A percentile compares a stretch with the other conserved stretches of the same genome.
These are phyloP conservation scores for Fraxinus quadrangulata DNA, from an alignment of 257 asterid species.

Conservation along the genomic window DNA sequence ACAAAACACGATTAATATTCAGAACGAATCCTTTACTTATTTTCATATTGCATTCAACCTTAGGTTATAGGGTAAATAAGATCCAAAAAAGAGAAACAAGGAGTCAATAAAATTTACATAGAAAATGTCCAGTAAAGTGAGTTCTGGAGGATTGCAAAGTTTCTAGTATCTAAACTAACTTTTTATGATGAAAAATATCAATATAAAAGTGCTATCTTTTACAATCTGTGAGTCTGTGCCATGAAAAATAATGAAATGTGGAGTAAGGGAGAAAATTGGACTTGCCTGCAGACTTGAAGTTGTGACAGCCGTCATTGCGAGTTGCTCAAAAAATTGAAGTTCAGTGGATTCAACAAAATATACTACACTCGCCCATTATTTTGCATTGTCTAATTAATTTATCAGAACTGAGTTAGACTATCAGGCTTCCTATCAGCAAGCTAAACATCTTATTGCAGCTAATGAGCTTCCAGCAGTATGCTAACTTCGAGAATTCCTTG, in stretches of 20 bases:
- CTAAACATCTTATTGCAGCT: not conserved
- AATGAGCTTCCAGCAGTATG: not conserved
- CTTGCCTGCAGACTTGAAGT: not conserved
- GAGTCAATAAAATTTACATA: not conserved
- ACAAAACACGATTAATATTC: not conserved
- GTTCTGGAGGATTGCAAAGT: not conserved
- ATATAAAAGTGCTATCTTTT: not conserved
- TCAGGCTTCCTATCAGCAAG: not conserved
- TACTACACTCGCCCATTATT: not conserved
- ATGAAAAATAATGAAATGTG: not conserved
- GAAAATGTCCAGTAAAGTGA: not conserved
- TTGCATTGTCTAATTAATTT: not conserved
- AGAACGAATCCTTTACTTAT: too few relatives aligned
- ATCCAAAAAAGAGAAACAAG: not conserved
- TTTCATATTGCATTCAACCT: not conserved
- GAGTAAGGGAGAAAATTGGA: not conserved
- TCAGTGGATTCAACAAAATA: not conserved
- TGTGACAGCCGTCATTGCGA: not conserved
- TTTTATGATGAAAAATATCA: not conserved
- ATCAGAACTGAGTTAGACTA: not conserved
- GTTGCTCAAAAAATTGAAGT: not conserved
- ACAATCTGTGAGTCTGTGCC: not conserved
- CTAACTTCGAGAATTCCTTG: not conserved
- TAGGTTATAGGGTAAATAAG: not conserved
- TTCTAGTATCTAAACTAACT: not conserved